Percentiles rank a stretch among this genome's conserved stretches.
Evolutionary conservation across 306 rosid species (phyloP).

Genomic region (Prinsepia uniflora): DNA sequence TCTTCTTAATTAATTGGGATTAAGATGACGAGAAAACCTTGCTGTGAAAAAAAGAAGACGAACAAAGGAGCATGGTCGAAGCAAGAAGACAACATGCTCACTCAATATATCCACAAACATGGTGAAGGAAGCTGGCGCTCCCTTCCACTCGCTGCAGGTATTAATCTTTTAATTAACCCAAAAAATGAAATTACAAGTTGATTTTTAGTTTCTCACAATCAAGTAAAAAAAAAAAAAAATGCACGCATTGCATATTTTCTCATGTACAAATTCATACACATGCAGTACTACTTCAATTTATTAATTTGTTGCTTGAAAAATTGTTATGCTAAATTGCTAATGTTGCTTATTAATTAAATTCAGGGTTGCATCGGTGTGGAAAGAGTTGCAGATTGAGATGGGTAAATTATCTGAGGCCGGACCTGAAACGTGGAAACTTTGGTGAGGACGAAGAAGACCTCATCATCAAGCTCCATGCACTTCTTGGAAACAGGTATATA

Average conservation of each 20-base stretch:
- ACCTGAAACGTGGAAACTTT: slow-evolving; percentile 74
- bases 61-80: slow-evolving; percentile 84
- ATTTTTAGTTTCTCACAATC: no score
- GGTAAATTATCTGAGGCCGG: slow-evolving; percentile 72
- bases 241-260: not conserved
- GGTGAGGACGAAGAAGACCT: slow-evolving; percentile 67
- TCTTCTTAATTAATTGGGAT: no score
- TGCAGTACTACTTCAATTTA: not conserved
- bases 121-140: slow-evolving; percentile 83
- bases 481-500: slow-evolving; percentile 83
- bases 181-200: not conserved
- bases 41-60: slow-evolving; percentile 67
- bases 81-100: slow-evolving; percentile 70
- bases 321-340: not conserved
- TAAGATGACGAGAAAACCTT: slow-evolving; percentile 46
- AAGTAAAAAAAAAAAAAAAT: not conserved
- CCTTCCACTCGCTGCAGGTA: slow-evolving; percentile 76
- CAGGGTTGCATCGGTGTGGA: slow-evolving; percentile 70
- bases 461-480: slow-evolving; percentile 63
- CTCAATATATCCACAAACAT: slow-evolving; percentile 47
- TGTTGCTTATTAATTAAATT: not conserved
- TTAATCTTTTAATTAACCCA: not conserved
- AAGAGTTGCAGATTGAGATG: slow-evolving; percentile 75
- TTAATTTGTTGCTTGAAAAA: not conserved
- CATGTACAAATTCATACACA: not conserved